Evolutionary conservation across 2,329 filamentous ascomycete species (phyloP).

Genomic region (Balansia obtecta): DNA sequence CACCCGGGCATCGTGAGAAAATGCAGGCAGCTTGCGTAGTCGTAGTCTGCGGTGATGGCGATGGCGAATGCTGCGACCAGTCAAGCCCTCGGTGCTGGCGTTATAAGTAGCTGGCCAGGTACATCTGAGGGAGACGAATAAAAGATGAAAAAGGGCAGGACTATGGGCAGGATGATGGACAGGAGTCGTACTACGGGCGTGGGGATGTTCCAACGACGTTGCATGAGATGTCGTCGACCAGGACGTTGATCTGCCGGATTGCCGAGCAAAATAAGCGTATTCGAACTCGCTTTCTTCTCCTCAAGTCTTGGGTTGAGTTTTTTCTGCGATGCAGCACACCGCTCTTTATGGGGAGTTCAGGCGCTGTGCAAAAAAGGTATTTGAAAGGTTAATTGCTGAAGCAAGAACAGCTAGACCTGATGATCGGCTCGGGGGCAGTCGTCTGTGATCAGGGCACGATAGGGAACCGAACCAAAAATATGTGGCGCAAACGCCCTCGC

Average conservation of each 20-base stretch:
- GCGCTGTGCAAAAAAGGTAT: not conserved
- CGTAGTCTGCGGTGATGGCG: no score
- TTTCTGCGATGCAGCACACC: no score
- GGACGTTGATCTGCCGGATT: not conserved
- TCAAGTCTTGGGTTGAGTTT: no score
- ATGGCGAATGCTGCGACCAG: not conserved
- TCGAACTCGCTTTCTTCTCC: no score
- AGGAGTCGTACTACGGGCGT: constrained; percentile 2
- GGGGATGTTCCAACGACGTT: constrained; percentile 2
- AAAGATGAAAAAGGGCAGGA: no score
- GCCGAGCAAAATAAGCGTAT: not conserved
- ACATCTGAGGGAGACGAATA: no score
- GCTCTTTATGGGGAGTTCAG: not conserved
- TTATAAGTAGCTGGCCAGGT: no score
- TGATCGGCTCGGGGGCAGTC: not conserved
- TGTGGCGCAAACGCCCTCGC: not conserved
- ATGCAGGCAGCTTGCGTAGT: not conserved
- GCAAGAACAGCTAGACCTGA: not conserved
- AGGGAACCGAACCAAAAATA: not conserved
- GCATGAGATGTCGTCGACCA: constrained; percentile 5
- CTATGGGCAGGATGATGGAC: no score
- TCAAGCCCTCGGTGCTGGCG: not conserved
- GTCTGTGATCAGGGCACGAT: not conserved
- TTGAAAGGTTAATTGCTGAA: not conserved
- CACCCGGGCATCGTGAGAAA: constrained; percentile 1